A percentile compares a stretch with the other conserved stretches of the same genome.
phyloP scores from a whole-genome alignment of 2,329 filamentous ascomycete species.

The Aureobasidium sp. region DNA sequence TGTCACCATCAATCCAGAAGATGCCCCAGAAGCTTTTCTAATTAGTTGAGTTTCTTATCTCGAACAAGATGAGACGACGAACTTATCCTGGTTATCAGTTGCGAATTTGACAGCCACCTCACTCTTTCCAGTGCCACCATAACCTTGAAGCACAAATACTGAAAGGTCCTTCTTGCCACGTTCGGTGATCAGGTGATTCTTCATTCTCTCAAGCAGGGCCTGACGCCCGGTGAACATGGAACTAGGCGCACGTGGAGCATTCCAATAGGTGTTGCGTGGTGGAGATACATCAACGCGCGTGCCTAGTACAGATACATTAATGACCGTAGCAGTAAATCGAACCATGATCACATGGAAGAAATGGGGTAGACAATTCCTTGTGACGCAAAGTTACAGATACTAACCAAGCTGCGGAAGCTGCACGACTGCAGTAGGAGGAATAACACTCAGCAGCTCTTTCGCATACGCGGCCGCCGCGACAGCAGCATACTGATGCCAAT shows the following conservation, averaged over 20 bases:
- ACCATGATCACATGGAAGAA: too few relatives aligned
- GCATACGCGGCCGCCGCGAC: conserved; percentile 31
- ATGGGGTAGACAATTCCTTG: too few relatives aligned
- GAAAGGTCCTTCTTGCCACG: neutral
- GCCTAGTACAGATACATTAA: too few relatives aligned
- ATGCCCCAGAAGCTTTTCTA: conserved; percentile 31
- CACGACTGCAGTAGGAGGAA: neutral
- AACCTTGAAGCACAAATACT: conserved; percentile 33
- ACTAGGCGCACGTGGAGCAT: neutral
- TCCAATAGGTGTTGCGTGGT: neutral
- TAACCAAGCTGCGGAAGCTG: neutral
- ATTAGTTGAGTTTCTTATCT: neutral
- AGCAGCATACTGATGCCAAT: conserved; percentile 36
- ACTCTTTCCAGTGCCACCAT: conserved; percentile 38
- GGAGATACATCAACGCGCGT: too few relatives aligned
- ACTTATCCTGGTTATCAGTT: conserved; percentile 30
- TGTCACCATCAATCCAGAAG: conserved; percentile 37
- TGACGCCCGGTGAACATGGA: neutral
- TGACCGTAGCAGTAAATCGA: too few relatives aligned
- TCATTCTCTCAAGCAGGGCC: neutral
- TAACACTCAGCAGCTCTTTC: conserved; percentile 15
- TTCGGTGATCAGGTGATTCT: neutral
- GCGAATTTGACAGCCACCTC: conserved; percentile 36
- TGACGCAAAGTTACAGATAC: neutral
- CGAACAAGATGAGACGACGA: too few relatives aligned